Percentiles rank a stretch among this genome's conserved stretches.
phyloP scores from a whole-genome alignment of 768 basidiomycete genomes.

The Lepiota subincarnata region DNA sequence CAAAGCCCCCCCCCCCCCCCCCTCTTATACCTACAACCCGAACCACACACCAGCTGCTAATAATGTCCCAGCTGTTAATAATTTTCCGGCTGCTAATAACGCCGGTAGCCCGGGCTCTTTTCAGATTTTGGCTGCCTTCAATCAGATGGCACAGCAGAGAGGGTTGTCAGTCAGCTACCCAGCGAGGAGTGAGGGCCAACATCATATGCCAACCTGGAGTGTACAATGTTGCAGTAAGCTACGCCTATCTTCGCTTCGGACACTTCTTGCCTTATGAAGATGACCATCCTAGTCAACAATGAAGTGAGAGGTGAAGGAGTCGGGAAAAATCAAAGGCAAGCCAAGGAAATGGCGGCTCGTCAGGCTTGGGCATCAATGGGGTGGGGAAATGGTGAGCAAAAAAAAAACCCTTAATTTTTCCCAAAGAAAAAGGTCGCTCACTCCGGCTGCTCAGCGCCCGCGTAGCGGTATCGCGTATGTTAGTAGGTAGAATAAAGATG shows the following conservation, averaged over 20 bases:
- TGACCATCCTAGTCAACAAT: conserved; percentile 42
- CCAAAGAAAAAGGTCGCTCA: not conserved
- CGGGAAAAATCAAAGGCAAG: conserved; percentile 60
- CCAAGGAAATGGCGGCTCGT: conserved; percentile 66
- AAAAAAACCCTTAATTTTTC: not conserved
- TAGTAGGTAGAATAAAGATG: not conserved
- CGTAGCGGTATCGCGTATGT: not conserved
- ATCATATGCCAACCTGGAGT: conserved; percentile 55
- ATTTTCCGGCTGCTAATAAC: conserved; percentile 20
- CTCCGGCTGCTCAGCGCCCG: not conserved
- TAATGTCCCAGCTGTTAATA: conserved; percentile 20
- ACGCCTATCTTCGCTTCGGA: not conserved
- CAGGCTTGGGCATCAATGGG: conserved; percentile 50
- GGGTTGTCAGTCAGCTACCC: conserved; percentile 42
- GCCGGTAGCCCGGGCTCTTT: conserved; percentile 19
- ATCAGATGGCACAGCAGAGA: conserved; percentile 50
- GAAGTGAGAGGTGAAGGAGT: conserved; percentile 43
- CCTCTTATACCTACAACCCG: conserved; percentile 16
- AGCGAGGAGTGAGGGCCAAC: conserved; percentile 42
- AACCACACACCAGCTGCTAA: not conserved
- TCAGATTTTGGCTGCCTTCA: conserved; percentile 40
- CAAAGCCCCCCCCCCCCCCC: conserved; percentile 16
- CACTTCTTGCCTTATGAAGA: not conserved
- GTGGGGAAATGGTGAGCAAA: conserved; percentile 37
- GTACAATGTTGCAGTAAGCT: conserved; percentile 50